Base-by-base conservation (phyloP, 2,329 filamentous ascomycete species). In the Cordyceps militaris region DNA sequence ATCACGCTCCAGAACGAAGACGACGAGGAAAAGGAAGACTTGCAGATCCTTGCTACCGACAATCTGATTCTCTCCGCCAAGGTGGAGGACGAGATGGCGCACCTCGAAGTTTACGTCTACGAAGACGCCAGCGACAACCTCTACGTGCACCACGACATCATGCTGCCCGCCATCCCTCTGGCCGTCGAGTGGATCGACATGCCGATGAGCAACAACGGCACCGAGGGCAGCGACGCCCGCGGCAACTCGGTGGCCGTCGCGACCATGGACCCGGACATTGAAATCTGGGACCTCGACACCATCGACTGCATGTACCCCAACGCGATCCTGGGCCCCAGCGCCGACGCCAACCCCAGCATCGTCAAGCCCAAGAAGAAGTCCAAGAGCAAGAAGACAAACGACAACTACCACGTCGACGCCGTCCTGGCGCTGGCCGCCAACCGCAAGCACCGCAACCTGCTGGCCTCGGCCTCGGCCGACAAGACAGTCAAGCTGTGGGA, bases 401-500 rank as follows among this genome's bases (percentile, higher is more conserved):
- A 94, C 64, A 82, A 88, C 60, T 96, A 93, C 76, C 94, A 99
- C 72, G 91, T 97, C 59, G 94, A 97, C 71, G 89, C 94, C 1
- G 88, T 99, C 28, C 83, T 99, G 44, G 88, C 93, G 5, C 84
- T 99, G 44, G 88, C 94, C 3, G 91, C 91, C 51, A 99, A 99
- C 77, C 82, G 92, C 66, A 87, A 92, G 68, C 93, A 99, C 75
- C 86, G 92, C 62, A 97, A 97, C 71, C 81, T 99, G 59, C 83
- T 99, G 47, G 94, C 94, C 13, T 97, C 93, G 0, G 91, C 89
- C 2, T 99, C 94, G 1, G 94, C 94, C 21, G 94, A 99, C 76
- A 91, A 92, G 76, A 99, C 94, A 3, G 86, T 97, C 68, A 99
- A 99, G 78, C 82, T 99, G 21, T 99, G 94, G 94, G 94, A 99